Evolutionary conservation across 139 green algal genomes (phyloP).

Genomic region (Tetratostichococcus sp.): DNA sequence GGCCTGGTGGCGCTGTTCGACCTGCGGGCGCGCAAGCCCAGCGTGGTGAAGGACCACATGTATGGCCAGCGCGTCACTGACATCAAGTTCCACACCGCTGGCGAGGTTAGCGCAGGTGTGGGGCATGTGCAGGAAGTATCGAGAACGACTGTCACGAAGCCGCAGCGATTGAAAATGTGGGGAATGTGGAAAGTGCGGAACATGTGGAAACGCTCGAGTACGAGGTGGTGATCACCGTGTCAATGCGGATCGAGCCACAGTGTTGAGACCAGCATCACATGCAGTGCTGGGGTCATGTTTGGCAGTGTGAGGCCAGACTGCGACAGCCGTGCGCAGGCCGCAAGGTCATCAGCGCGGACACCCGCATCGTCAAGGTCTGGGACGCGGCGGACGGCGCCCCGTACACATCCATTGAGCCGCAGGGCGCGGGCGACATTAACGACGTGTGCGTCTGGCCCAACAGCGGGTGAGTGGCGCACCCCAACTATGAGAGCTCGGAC

Average conservation of each 20-base stretch:
- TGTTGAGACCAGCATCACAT: too few relatives aligned
- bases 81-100: slow-evolving; percentile 85
- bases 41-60: slow-evolving; percentile 95
- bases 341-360: slow-evolving; percentile 79
- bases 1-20: slow-evolving; percentile 89
- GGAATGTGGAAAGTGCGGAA: too few relatives aligned
- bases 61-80: slow-evolving; percentile 84
- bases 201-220: too few relatives aligned
- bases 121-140: too few relatives aligned
- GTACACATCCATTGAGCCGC: slow-evolving; percentile 79
- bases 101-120: slow-evolving; percentile 2
- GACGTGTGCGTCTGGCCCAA: slow-evolving; percentile 71
- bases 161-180: too few relatives aligned
- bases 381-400: slow-evolving; percentile 48
- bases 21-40: slow-evolving; percentile 65
- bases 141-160: too few relatives aligned
- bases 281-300: too few relatives aligned
- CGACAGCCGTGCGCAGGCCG: slow-evolving; percentile 14
- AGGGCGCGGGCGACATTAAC: slow-evolving; percentile 74
- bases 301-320: too few relatives aligned
- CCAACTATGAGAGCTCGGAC: too few relatives aligned
- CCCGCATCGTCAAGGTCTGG: slow-evolving; percentile 86
- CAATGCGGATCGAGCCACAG: too few relatives aligned
- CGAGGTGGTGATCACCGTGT: too few relatives aligned
- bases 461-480: slow-evolving; percentile 14